Evolutionary conservation across 2,329 filamentous ascomycete species (phyloP).

Genomic region (Tolypocladium endophyticum): DNA sequence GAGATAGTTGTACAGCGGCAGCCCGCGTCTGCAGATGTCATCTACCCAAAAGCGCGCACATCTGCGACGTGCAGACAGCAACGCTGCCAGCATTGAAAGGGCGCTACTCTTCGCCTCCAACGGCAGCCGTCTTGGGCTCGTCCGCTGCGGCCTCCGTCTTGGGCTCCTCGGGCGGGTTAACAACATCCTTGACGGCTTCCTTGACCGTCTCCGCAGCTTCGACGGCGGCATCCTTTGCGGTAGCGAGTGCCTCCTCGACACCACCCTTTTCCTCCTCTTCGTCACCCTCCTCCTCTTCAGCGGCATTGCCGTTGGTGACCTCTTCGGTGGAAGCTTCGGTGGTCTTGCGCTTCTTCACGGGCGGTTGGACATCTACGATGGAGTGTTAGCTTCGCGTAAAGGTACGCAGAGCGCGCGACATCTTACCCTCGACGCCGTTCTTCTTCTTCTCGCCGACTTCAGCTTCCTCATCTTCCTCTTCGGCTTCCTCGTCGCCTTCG

Average conservation of each 20-base stretch:
- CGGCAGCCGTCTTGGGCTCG: constrained; percentile 17
- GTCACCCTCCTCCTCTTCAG: constrained; percentile 13
- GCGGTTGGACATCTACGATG: constrained; percentile 26
- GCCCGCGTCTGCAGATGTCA: not conserved
- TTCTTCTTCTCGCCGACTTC: constrained; percentile 11
- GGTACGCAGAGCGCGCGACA: not conserved
- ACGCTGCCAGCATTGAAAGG: not conserved
- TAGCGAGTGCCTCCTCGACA: constrained; percentile 11
- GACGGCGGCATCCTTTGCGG: constrained; percentile 12
- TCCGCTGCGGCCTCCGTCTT: constrained; percentile 9
- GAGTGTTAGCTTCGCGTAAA: not conserved
- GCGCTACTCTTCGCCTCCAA: constrained; percentile 16
- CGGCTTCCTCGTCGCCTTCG: constrained; percentile 25
- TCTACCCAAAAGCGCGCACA: not conserved
- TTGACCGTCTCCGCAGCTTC: constrained; percentile 6
- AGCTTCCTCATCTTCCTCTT: constrained; percentile 20
- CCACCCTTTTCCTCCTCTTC: constrained; percentile 19
- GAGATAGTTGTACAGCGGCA: not conserved
- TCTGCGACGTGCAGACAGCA: not conserved
- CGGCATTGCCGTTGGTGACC: constrained; percentile 23
- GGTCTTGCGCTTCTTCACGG: constrained; percentile 43
- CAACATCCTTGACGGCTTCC: constrained; percentile 15
- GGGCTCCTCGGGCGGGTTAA: constrained; percentile 13
- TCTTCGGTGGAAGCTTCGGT: constrained; percentile 18
- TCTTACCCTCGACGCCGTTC: constrained; percentile 26